Percentiles rank a stretch among this genome's conserved stretches.
These are phyloP conservation scores for Diaporthe citri DNA, from an alignment of 2,329 filamentous ascomycete species.

Conservation along the genomic window DNA sequence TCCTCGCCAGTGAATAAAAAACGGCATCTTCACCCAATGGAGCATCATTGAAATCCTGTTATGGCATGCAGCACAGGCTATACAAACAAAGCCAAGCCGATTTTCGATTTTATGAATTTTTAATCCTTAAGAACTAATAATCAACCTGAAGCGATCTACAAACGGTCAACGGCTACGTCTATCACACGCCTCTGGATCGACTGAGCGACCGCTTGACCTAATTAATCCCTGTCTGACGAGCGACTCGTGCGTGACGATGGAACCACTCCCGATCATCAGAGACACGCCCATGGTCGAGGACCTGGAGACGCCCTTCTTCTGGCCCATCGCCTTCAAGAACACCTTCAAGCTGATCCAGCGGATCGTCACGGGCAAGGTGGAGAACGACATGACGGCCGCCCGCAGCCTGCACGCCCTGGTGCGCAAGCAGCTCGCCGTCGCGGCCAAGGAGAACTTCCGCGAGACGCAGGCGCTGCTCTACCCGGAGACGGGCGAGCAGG, in stretches of 20 bases:
- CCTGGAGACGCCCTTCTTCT: slow-evolving; percentile 38
- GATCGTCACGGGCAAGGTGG: slow-evolving; percentile 45
- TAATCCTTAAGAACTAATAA: slow-evolving; percentile 2
- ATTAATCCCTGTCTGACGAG: not conserved
- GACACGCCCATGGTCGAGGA: slow-evolving; percentile 36
- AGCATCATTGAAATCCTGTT: not conserved
- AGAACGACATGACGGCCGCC: slow-evolving; percentile 43
- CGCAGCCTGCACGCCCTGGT: slow-evolving; percentile 39
- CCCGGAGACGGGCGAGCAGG: slow-evolving; percentile 40
- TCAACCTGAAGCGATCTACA: not conserved
- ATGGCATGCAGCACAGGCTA: slow-evolving; percentile 6
- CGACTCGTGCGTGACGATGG: not conserved
- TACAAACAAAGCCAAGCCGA: not conserved
- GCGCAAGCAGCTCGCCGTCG: slow-evolving; percentile 39
- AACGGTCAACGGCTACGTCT: not conserved
- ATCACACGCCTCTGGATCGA: not conserved
- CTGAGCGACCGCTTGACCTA: not conserved
- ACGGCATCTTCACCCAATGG: not conserved
- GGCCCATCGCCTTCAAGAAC: slow-evolving; percentile 41
- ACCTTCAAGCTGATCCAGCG: slow-evolving; percentile 45
- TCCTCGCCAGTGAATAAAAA: slow-evolving; percentile 24
- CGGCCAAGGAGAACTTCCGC: slow-evolving; percentile 39
- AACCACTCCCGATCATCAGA: slow-evolving; percentile 1
- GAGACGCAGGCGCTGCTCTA: slow-evolving; percentile 37
- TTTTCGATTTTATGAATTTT: not conserved